These are phyloP conservation scores for Lachancea sp. DNA, from an alignment of 805 yeast species.

Conservation along the genomic window DNA sequence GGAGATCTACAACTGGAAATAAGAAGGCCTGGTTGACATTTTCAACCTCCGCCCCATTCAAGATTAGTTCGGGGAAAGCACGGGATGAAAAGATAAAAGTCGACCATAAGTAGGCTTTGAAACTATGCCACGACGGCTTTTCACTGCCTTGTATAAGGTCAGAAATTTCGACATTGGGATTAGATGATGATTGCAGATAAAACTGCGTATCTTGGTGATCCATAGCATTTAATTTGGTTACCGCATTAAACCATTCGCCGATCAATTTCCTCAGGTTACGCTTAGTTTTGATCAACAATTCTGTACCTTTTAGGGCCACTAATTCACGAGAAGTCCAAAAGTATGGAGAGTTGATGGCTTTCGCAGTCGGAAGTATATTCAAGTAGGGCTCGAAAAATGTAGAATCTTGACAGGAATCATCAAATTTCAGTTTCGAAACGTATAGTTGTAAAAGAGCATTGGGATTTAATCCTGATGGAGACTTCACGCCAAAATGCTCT, in stretches of 20 bases:
- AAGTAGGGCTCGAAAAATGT: constrained; percentile 39
- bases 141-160: constrained; percentile 14
- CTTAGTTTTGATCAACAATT: constrained; percentile 50
- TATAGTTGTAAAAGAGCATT: constrained; percentile 35
- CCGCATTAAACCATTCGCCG: constrained; percentile 51
- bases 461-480: constrained; percentile 16
- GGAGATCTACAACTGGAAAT: constrained; percentile 68
- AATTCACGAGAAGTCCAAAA: constrained; percentile 56
- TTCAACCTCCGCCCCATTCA: constrained; percentile 34
- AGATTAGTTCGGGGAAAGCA: constrained; percentile 70
- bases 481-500: constrained; percentile 20
- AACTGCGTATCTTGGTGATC: constrained; percentile 12
- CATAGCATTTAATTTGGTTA: constrained; percentile 19
- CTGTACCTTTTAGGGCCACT: constrained; percentile 56
- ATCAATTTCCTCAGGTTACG: constrained; percentile 41
- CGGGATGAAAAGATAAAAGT: constrained; percentile 63
- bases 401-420: constrained; percentile 18
- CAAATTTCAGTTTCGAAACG: constrained; percentile 40
- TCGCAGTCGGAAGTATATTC: constrained; percentile 40
- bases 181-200: constrained; percentile 22
- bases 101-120: constrained; percentile 72
- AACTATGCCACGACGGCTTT: constrained; percentile 49
- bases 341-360: constrained; percentile 52
- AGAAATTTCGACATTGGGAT: constrained; percentile 15
- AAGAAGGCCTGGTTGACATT: constrained; percentile 56